A percentile compares a stretch with the other conserved stretches of the same genome.
phyloP scores from a whole-genome alignment of 2,329 filamentous ascomycete genomes.

The Colletotrichum karsti region DNA sequence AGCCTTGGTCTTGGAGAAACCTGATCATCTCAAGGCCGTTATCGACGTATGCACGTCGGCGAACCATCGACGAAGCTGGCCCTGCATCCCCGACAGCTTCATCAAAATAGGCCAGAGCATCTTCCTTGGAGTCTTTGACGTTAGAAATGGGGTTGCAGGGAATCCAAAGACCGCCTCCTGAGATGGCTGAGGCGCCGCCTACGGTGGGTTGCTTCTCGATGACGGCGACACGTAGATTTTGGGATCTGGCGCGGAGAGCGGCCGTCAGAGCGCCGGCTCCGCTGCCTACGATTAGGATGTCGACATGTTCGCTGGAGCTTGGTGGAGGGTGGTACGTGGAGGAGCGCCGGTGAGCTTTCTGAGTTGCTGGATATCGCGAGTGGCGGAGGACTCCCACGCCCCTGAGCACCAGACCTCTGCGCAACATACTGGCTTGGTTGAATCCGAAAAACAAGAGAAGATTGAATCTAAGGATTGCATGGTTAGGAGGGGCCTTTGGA shows the following conservation, averaged over 20 bases:
- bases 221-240: slow-evolving; percentile 36
- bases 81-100: slow-evolving; percentile 37
- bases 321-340: not conserved
- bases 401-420: no score
- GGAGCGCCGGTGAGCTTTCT: no score
- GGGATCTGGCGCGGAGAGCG: slow-evolving; percentile 35
- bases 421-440: not conserved
- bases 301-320: not conserved
- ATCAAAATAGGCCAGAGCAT: slow-evolving; percentile 38
- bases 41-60: slow-evolving; percentile 38
- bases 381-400: not conserved
- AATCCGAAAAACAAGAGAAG: not conserved
- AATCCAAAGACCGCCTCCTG: slow-evolving; percentile 44
- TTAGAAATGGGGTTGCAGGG: slow-evolving; percentile 38
- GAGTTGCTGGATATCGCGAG: no score
- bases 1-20: slow-evolving; percentile 38
- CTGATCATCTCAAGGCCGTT: slow-evolving; percentile 40
- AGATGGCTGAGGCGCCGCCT: slow-evolving; percentile 44
- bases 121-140: slow-evolving; percentile 34
- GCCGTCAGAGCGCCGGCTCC: slow-evolving; percentile 42
- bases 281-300: slow-evolving; percentile 40
- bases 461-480: not conserved
- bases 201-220: slow-evolving; percentile 41
- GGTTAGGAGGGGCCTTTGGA: not conserved
- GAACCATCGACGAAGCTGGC: slow-evolving; percentile 36